Conservation (phyloP, 2,329 filamentous ascomycete species). For the Fusarium robinianum region DNA sequence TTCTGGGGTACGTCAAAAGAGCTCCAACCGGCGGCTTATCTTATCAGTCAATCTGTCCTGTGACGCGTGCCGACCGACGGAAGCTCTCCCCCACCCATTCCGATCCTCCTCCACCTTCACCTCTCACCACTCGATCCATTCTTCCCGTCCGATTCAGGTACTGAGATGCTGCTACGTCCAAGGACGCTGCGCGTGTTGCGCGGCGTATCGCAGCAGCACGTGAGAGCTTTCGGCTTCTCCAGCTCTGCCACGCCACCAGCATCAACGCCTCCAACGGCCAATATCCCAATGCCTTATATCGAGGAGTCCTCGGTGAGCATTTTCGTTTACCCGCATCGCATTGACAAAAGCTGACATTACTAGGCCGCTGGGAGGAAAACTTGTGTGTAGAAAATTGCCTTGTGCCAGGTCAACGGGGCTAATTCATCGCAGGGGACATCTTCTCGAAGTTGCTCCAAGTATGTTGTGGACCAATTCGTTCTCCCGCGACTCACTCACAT, state of each 20-base stretch:
- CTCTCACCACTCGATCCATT: constrained; percentile 1
- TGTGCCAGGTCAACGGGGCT: constrained; percentile 9
- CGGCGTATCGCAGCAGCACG: constrained; percentile 41
- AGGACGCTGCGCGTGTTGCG: constrained; percentile 41
- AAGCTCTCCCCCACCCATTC: constrained; percentile 34
- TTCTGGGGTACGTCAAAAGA: constrained; percentile 10
- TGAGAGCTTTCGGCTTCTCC: constrained; percentile 51
- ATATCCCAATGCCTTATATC: constrained; percentile 64
- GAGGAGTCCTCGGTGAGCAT: constrained; percentile 48
- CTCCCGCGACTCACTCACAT: neutral
- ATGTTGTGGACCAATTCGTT: constrained; percentile 25
- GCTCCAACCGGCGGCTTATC: too few relatives aligned
- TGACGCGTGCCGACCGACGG: constrained; percentile 23
- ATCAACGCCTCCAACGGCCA: constrained; percentile 39
- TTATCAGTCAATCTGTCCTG: constrained; percentile 23
- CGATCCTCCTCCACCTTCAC: constrained; percentile 18
- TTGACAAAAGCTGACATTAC: constrained; percentile 35
- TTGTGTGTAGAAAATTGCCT: constrained; percentile 55
- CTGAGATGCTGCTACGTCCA: constrained; percentile 40
- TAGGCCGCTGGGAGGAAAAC: constrained; percentile 78
- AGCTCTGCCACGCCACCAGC: constrained; percentile 36
- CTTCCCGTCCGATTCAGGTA: neutral
- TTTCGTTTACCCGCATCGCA: neutral
- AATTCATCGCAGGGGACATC: constrained; percentile 67
- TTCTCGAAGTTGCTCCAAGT: constrained; percentile 81